Evolutionary conservation across 176 grass and related monocot species (phyloP).

Genomic region (Aegilops sharonensis): DNA sequence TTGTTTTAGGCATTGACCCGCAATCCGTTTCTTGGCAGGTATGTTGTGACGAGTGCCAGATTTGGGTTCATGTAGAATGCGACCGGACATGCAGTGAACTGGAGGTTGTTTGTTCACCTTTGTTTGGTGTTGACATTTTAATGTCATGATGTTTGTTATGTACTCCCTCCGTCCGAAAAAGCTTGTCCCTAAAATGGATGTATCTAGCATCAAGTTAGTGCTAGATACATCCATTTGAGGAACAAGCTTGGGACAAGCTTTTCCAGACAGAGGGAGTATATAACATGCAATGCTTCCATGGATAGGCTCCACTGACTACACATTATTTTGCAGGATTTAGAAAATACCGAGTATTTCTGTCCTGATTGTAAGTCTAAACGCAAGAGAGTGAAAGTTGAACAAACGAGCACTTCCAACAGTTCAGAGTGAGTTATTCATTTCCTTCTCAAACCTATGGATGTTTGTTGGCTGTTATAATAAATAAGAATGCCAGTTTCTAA

Average conservation of each 20-base stretch:
- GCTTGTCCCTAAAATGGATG: no score
- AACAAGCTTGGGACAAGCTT: no score
- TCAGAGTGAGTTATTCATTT: conserved; percentile 51
- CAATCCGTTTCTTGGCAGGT: conserved; percentile 44
- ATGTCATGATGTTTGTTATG: not conserved
- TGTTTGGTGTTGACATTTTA: conserved; percentile 21
- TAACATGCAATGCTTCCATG: not conserved
- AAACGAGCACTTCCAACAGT: conserved; percentile 12
- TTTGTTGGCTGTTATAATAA: conserved; percentile 18
- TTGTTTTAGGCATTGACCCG: not conserved
- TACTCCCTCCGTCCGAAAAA: not conserved
- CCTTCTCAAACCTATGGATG: not conserved
- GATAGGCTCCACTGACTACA: conserved; percentile 2
- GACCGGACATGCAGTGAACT: conserved; percentile 57
- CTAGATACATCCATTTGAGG: no score
- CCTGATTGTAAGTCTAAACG: conserved; percentile 77
- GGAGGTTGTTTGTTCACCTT: conserved; percentile 54
- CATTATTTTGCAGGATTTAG: conserved; percentile 65
- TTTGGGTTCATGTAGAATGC: conserved; percentile 97
- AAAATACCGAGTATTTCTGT: conserved; percentile 83
- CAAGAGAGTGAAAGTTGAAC: conserved; percentile 28
- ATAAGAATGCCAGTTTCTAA: conserved; percentile 12
- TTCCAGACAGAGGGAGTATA: no score
- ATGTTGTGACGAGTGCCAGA: conserved; percentile 86
- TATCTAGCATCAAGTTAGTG: no score